Conservation (phyloP, 495 filamentous ascomycete species). For the Aspergillus indologenus region DNA sequence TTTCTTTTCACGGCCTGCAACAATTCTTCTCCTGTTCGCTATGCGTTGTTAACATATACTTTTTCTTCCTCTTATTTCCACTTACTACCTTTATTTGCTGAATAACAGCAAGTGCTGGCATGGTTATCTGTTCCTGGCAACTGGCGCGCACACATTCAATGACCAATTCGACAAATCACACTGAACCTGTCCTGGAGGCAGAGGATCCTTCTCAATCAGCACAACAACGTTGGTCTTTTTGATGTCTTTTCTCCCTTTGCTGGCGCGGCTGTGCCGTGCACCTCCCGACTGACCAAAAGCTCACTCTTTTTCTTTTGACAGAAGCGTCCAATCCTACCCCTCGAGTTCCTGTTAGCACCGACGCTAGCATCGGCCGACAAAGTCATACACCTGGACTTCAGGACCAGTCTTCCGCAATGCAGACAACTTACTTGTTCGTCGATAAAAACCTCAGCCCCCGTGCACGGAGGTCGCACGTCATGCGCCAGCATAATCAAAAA, state of each 20-base stretch:
- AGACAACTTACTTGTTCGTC: constrained; percentile 47
- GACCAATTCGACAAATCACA: neutral
- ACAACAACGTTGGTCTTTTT: neutral
- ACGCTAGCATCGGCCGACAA: neutral
- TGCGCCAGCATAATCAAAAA: constrained; percentile 49
- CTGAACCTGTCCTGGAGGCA: neutral
- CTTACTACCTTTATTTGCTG: neutral
- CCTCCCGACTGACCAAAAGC: neutral
- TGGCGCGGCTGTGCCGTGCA: no score
- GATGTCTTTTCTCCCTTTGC: neutral
- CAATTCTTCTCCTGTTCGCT: neutral
- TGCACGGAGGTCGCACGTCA: constrained; percentile 48
- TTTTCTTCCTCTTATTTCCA: neutral
- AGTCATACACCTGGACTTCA: constrained; percentile 22
- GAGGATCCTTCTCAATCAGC: neutral
- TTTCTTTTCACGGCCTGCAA: neutral
- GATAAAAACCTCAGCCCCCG: constrained; percentile 43
- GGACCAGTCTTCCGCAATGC: constrained; percentile 23
- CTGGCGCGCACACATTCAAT: neutral
- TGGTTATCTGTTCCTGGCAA: no score
- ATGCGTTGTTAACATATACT: neutral
- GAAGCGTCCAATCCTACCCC: neutral
- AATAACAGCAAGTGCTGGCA: neutral
- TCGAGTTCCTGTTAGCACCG: neutral
- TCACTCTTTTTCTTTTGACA: neutral